A percentile compares a stretch with the other conserved stretches of the same genome.
These are phyloP conservation scores for Albifimbria verrucaria DNA, from an alignment of 2,329 filamentous ascomycete genomes.

Conservation along the genomic window DNA sequence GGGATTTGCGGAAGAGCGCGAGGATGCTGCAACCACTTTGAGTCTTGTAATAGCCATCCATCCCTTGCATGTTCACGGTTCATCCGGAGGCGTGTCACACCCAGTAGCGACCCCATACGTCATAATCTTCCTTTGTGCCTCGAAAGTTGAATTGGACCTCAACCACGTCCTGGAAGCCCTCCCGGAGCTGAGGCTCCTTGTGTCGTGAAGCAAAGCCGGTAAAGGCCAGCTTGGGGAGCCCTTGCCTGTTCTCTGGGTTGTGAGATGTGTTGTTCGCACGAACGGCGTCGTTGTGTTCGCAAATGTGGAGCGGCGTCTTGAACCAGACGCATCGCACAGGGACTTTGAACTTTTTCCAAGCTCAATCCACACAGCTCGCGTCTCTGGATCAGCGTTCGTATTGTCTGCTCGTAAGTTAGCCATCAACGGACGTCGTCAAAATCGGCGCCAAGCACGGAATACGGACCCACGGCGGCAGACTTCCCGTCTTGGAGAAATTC, in stretches of 20 bases:
- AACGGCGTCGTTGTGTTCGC: conserved; percentile 84
- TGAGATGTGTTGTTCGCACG: conserved; percentile 67
- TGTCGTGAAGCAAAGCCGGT: conserved; percentile 70
- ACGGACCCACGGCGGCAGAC: conserved; percentile 75
- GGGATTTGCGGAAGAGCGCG: not conserved
- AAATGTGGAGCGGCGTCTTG: conserved; percentile 65
- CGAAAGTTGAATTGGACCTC: conserved; percentile 73
- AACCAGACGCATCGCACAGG: conserved; percentile 86
- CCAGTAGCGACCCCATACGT: conserved; percentile 78
- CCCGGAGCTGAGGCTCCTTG: conserved; percentile 64
- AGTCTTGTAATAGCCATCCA: not conserved
- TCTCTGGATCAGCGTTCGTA: conserved; percentile 84
- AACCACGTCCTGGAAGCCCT: conserved; percentile 81
- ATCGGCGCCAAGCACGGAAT: conserved; percentile 6
- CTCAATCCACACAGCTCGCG: conserved; percentile 72
- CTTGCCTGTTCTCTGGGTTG: conserved; percentile 77
- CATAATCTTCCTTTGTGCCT: conserved; percentile 65
- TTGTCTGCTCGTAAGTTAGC: conserved; percentile 62
- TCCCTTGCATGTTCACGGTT: no score
- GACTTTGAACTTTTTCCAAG: conserved; percentile 68
- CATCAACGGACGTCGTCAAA: conserved; percentile 5
- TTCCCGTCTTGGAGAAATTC: conserved; percentile 60
- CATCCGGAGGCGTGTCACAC: conserved; percentile 37
- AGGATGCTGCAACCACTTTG: not conserved
- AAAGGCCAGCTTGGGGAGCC: conserved; percentile 79